Base-by-base conservation (phyloP, 225 moss, liverwort and hornwort genomes). In the Pseudisothecium myosuroides region DNA sequence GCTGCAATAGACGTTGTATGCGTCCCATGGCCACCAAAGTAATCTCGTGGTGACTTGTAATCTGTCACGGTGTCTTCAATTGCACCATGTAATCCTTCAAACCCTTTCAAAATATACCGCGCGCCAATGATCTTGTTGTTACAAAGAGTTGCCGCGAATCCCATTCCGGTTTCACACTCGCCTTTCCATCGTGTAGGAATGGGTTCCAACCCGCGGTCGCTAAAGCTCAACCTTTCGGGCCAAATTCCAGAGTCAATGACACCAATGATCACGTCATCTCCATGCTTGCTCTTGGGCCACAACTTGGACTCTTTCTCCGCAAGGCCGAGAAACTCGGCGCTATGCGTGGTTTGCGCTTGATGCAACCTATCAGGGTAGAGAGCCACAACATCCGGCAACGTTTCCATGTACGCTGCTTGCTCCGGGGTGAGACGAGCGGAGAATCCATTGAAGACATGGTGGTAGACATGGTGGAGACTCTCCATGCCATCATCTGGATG, bases 381-480 rank as follows among this genome's bases (percentile, higher is more conserved):
- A 71, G 71, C 27, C 15, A 71, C 41, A 71, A 71, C 9, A 1
- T 71, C 9, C 0, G 3, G 26, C 41, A 71, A 71, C 2, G 9
- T 26, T 41, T 71, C 41, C 41, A 71, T 71, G 9, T 71, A 71
- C 9, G 1, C 2, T 1, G 1, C 41, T 71, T 71, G 5, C 71
- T 71, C 1, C 3, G 0, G 3, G 15, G 71, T 71, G 41, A 39
- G 39, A 7, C 1, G 5, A 71, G 71, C 5, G 0, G 9, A 71
- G 41, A 41, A 41, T 26, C 24, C 5, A 1, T 41, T 71, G 26
- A 71, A 71, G 71, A 71, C 26, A 0, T 41, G 71, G 41, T 41
- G 26, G 26, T 24, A 71, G 71, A 71, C 1, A 0, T 71, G 26
- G 41, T 71, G 26, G 26, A 71, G 41, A 71, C 41, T 71, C 26